Percentiles rank a stretch among this genome's conserved stretches.
These are phyloP conservation scores for Pyracantha coccinea DNA, from an alignment of 331 rosid genomes.

Conservation along the genomic window DNA sequence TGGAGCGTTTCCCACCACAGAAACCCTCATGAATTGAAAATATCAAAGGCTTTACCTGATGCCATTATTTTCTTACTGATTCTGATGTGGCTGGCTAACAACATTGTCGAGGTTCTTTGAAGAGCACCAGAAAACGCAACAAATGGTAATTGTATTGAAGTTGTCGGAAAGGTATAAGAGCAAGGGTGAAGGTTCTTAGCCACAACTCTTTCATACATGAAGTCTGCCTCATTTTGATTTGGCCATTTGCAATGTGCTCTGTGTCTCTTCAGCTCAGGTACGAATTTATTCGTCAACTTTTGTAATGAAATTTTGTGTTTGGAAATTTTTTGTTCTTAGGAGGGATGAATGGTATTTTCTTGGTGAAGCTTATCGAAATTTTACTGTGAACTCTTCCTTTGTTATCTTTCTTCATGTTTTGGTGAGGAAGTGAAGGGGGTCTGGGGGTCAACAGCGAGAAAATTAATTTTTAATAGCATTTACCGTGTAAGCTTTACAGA, in stretches of 20 bases:
- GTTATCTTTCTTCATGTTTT: not conserved
- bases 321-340: not conserved
- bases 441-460: not conserved
- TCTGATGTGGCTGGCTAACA: not conserved
- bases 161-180: not conserved
- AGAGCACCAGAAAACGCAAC: not conserved
- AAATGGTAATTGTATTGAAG: not conserved
- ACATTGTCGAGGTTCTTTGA: not conserved
- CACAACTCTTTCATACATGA: not conserved
- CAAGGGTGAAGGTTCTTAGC: not conserved
- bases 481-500: not conserved
- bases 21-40: not conserved
- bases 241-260: not conserved
- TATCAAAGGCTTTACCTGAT: not conserved
- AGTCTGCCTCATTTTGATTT: not conserved
- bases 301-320: not conserved
- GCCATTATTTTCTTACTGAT: not conserved
- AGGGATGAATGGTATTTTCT: not conserved
- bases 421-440: not conserved
- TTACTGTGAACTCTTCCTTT: not conserved
- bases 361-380: not conserved
- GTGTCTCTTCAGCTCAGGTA: conserved; percentile 1
- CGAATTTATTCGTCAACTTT: not conserved
- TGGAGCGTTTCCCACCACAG: not conserved
- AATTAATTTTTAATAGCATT: not conserved